Conservation (phyloP, 768 basidiomycete genomes). For the Suillus americanus region DNA sequence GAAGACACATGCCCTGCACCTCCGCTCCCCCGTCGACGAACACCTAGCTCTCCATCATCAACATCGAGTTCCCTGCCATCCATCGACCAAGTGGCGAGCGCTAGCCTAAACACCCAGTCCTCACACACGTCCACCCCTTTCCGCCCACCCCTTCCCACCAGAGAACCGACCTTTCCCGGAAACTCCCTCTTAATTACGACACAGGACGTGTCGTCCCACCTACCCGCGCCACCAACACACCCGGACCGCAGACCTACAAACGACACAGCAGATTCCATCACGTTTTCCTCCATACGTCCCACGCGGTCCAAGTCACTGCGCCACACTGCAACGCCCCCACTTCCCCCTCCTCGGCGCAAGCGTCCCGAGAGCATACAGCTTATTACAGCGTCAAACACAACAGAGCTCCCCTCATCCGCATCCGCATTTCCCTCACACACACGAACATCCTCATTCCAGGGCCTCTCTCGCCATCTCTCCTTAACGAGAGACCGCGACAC, state of each 20-base stretch:
- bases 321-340: constrained; percentile 38
- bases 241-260: constrained; percentile 47
- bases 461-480: constrained; percentile 40
- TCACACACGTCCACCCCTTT: constrained; percentile 12
- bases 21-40: constrained; percentile 37
- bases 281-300: constrained; percentile 37
- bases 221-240: constrained; percentile 50
- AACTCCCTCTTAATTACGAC: constrained; percentile 1
- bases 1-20: constrained; percentile 28
- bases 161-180: constrained; percentile 10
- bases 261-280: constrained; percentile 22
- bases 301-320: constrained; percentile 58
- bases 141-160: constrained; percentile 25
- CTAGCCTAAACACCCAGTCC: constrained; percentile 22
- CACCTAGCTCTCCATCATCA: constrained; percentile 34
- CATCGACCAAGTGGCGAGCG: constrained; percentile 43
- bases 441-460: constrained; percentile 22
- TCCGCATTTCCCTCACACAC: constrained; percentile 8
- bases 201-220: constrained; percentile 34
- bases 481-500: constrained; percentile 27
- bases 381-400: constrained; percentile 13
- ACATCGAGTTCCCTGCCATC: constrained; percentile 35
- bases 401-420: constrained; percentile 13
- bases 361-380: constrained; percentile 69
- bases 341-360: constrained; percentile 47